Evolutionary conservation across 2,329 filamentous ascomycete species (phyloP), one percentile per base, ranked within the genome.

Genomic region (Furcasterigmium furcatum): DNA sequence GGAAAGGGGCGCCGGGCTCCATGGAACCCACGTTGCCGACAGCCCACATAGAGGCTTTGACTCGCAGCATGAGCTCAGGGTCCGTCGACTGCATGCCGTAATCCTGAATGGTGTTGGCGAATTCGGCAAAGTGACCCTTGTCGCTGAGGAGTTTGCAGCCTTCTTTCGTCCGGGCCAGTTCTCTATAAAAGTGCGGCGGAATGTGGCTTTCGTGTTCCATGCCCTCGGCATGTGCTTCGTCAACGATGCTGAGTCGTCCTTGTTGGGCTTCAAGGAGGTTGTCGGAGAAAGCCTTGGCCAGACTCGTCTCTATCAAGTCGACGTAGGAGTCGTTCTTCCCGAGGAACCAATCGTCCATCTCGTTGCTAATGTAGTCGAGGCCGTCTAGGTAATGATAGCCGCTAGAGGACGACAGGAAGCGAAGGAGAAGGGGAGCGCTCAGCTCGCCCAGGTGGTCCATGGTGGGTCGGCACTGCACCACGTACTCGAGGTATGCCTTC

Each of bases 261-360:
- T 79, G 66, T 58, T 76, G 71, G 32, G 81, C 77, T 21, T 83
- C 80, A n/a, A n/a, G n/a, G 5, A 77, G 68, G 44, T 79, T 80
- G 34, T 85, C 78, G n/a, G 83, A 75, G 54, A 96, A 91, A 1
- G 91, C 87, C 49, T 90, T 85, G 25, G 91, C 90, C 43, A 99
- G 76, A 45, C 91, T 95, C n/a, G 95, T 94, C 65, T 99, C 94
- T 34, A 99, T 92, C 34, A 97, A 80, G 30, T 84, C 80, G 42
- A 99, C 94, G 55, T 99, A 99, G n/a, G 84, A 86, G 63, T 99
- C 92, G 60, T 99, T 99, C 38, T 94, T 84, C 13, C 94, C 94
- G 24, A 99, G 76, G 61, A 91, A 99, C 94, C 94, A 99, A 67
- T 99, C 95, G 56, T 99, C 94, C 94, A 99, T 99, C 64, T 99